These are phyloP conservation scores for Rhizopogon salebrosus DNA, from an alignment of 768 basidiomycete species.

Conservation along the genomic window DNA sequence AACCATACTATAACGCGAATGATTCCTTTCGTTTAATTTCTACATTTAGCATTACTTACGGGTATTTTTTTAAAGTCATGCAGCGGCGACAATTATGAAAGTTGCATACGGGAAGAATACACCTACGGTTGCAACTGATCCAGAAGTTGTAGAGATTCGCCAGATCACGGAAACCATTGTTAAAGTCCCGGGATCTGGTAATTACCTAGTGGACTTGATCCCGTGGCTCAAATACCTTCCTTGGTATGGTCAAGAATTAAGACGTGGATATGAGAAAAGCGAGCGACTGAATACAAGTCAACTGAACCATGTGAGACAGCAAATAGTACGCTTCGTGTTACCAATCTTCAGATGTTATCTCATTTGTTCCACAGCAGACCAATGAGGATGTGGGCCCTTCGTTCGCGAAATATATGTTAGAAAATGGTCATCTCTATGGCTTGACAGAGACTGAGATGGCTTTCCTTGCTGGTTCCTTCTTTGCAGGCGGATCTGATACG, in stretches of 20 bases:
- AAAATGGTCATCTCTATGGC: constrained; percentile 40
- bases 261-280: constrained; percentile 47
- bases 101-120: constrained; percentile 22
- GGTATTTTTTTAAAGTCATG: constrained; percentile 12
- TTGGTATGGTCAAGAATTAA: constrained; percentile 48
- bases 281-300: constrained; percentile 43
- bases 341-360: not conserved
- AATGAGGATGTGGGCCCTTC: constrained; percentile 12
- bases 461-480: constrained; percentile 53
- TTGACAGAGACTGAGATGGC: constrained; percentile 48
- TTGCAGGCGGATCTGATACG: constrained; percentile 57
- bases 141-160: constrained; percentile 6
- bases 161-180: constrained; percentile 6
- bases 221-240: constrained; percentile 42
- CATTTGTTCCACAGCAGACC: not conserved
- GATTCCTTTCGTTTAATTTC: constrained; percentile 25
- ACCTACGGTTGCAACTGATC: constrained; percentile 9
- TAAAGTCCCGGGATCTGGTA: constrained; percentile 22
- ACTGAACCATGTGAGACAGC: constrained; percentile 34
- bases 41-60: not conserved
- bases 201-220: constrained; percentile 29
- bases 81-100: constrained; percentile 18
- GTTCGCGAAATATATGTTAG: constrained; percentile 49
- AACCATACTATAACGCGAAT: constrained; percentile 31
- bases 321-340: constrained; percentile 27